Conservation (phyloP, 2,329 filamentous ascomycete genomes). For the Fusarium stilboides region DNA sequence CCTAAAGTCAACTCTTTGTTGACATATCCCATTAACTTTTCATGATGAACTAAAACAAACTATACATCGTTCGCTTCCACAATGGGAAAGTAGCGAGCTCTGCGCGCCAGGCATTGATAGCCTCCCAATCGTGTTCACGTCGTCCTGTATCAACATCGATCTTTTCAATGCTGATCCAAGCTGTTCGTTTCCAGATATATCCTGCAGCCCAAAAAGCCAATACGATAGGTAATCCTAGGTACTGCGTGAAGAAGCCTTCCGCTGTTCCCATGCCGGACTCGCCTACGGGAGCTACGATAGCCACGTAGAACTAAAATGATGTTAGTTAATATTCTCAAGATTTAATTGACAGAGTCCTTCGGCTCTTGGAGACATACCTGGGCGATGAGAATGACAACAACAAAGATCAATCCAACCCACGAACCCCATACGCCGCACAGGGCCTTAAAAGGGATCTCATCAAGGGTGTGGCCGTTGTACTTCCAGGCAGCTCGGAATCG, state of each 20-base stretch:
- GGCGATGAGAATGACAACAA: slow-evolving; percentile 67
- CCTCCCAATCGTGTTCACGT: slow-evolving; percentile 74
- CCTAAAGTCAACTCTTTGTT: not conserved
- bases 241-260: slow-evolving; percentile 68
- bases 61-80: slow-evolving; percentile 58
- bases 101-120: slow-evolving; percentile 67
- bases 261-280: slow-evolving; percentile 55
- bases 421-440: slow-evolving; percentile 75
- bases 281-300: slow-evolving; percentile 60
- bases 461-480: slow-evolving; percentile 69
- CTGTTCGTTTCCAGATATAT: slow-evolving; percentile 75
- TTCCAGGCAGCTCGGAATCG: slow-evolving; percentile 75
- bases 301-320: slow-evolving; percentile 53
- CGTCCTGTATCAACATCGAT: slow-evolving; percentile 79
- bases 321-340: not conserved
- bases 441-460: slow-evolving; percentile 76
- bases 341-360: too few species aligned
- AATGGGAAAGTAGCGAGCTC: slow-evolving; percentile 65
- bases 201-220: slow-evolving; percentile 69
- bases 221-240: slow-evolving; percentile 68
- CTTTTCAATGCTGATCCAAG: slow-evolving; percentile 70
- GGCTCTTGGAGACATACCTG: slow-evolving; percentile 54
- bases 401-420: slow-evolving; percentile 73
- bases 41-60: slow-evolving; percentile 16
- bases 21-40: not conserved